These are phyloP conservation scores for Teratosphaeria zuluensis DNA, from an alignment of 2,329 filamentous ascomycete genomes.

Conservation along the genomic window DNA sequence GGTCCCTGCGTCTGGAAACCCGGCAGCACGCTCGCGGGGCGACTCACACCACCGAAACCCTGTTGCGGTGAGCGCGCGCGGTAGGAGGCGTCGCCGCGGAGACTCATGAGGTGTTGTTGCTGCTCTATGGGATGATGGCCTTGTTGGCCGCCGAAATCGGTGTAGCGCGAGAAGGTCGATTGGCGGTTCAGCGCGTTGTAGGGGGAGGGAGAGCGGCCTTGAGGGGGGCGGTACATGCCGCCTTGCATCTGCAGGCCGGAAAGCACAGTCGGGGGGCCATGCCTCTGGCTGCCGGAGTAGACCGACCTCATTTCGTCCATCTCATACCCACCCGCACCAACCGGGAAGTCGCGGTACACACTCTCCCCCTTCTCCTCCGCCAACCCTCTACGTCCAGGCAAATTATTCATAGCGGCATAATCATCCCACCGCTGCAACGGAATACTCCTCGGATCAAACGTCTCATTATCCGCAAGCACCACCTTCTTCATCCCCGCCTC, in stretches of 20 bases:
- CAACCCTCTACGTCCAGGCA: constrained; percentile 75
- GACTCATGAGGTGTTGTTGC: constrained; percentile 46
- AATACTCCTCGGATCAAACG: constrained; percentile 84
- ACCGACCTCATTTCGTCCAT: constrained; percentile 98
- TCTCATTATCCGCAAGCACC: constrained; percentile 70
- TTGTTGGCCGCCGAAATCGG: constrained; percentile 43
- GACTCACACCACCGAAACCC: constrained; percentile 11
- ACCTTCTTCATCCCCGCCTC: constrained; percentile 86
- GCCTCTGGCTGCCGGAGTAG: constrained; percentile 76
- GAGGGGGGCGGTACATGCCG: constrained; percentile 49
- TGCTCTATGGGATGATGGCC: constrained; percentile 31
- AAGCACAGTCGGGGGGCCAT: constrained; percentile 69
- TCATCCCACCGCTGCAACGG: constrained; percentile 96
- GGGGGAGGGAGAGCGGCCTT: constrained; percentile 59
- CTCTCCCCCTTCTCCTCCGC: constrained; percentile 19
- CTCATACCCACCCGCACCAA: constrained; percentile 52
- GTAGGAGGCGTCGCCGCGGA: constrained; percentile 44
- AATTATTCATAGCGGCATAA: constrained; percentile 75
- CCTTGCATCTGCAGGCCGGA: constrained; percentile 60
- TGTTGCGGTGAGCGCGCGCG: constrained; percentile 1
- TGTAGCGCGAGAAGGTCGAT: constrained; percentile 54
- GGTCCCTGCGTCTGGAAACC: constrained; percentile 57
- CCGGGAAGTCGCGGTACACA: constrained; percentile 10
- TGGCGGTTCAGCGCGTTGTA: constrained; percentile 60
- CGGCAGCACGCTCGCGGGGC: constrained; percentile 32